Conservation (phyloP, 2,329 filamentous ascomycete genomes). For the Aspergillus flavus region DNA sequence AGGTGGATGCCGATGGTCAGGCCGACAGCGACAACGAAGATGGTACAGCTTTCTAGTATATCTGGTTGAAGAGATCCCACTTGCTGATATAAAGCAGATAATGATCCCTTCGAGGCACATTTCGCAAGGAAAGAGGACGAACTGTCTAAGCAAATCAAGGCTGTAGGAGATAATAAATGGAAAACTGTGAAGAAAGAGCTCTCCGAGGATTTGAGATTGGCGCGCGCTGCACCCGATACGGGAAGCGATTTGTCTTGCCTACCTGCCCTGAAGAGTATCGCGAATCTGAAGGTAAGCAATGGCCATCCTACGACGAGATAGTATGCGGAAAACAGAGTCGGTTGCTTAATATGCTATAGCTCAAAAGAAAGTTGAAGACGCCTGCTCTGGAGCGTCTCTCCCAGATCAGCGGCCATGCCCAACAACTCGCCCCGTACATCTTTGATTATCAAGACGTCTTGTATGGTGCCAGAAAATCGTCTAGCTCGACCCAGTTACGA, state of each 20-base stretch:
- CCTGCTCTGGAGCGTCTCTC: slow-evolving; percentile 57
- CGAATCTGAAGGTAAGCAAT: slow-evolving; percentile 38
- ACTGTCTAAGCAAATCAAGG: slow-evolving; percentile 55
- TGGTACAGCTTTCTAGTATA: slow-evolving; percentile 22
- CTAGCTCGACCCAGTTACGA: slow-evolving; percentile 70
- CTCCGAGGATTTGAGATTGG: slow-evolving; percentile 33
- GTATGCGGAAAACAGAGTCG: neutral
- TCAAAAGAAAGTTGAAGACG: slow-evolving; percentile 71
- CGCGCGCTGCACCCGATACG: slow-evolving; percentile 33
- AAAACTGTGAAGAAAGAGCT: slow-evolving; percentile 43
- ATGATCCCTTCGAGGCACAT: slow-evolving; percentile 79
- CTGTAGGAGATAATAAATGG: slow-evolving; percentile 54
- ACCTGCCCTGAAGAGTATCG: slow-evolving; percentile 33
- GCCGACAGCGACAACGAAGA: slow-evolving; percentile 42
- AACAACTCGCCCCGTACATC: slow-evolving; percentile 68
- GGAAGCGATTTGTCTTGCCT: slow-evolving; percentile 30
- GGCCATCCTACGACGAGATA: neutral
- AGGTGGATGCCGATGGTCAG: slow-evolving; percentile 29
- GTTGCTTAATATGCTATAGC: slow-evolving; percentile 55
- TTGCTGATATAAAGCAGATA: slow-evolving; percentile 54
- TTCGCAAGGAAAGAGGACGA: slow-evolving; percentile 69
- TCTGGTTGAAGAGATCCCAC: neutral
- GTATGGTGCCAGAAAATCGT: slow-evolving; percentile 69
- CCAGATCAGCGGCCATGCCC: slow-evolving; percentile 64
- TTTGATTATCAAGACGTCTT: slow-evolving; percentile 84